phyloP scores from a whole-genome alignment of 257 asterid genomes.

The Fraxinus americana region DNA sequence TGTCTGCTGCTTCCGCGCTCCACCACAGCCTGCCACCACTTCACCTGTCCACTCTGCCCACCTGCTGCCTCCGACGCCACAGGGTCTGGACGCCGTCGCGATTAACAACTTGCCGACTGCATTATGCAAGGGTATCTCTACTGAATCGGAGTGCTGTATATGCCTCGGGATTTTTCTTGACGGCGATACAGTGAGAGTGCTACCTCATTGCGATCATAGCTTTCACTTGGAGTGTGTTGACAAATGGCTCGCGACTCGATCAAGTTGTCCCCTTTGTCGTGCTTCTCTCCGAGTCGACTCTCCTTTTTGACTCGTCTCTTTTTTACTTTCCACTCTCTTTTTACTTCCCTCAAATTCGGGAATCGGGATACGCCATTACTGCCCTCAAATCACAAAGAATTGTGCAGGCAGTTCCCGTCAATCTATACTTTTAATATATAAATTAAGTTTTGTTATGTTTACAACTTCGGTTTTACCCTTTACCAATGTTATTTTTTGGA shows the following conservation, averaged over 20 bases:
- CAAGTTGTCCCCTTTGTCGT: constrained; percentile 86
- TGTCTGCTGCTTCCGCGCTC: constrained; percentile 48
- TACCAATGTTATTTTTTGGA: too few relatives aligned
- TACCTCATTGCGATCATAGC: constrained; percentile 57
- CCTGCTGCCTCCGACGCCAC: constrained; percentile 38
- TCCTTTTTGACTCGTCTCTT: constrained; percentile 41
- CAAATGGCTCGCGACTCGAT: constrained; percentile 67
- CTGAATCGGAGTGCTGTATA: constrained; percentile 62
- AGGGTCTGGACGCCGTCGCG: constrained; percentile 56
- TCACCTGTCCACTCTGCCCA: constrained; percentile 28
- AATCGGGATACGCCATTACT: constrained; percentile 4
- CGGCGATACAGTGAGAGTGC: constrained; percentile 51
- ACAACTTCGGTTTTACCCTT: too few relatives aligned
- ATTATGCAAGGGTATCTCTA: constrained; percentile 29
- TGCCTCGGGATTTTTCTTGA: constrained; percentile 52
- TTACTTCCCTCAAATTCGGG: constrained; percentile 24
- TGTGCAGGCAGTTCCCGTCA: neutral
- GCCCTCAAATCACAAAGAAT: neutral
- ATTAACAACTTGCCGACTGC: constrained; percentile 53
- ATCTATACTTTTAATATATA: neutral
- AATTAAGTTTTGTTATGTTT: too few relatives aligned
- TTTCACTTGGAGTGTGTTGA: constrained; percentile 72
- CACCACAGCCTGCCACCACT: constrained; percentile 12
- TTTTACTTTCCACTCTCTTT: constrained; percentile 14
- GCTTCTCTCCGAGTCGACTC: constrained; percentile 58